Percentiles rank a stretch among this genome's conserved stretches.
phyloP scores from a whole-genome alignment of 306 rosid species.

The Rosa rugosa region DNA sequence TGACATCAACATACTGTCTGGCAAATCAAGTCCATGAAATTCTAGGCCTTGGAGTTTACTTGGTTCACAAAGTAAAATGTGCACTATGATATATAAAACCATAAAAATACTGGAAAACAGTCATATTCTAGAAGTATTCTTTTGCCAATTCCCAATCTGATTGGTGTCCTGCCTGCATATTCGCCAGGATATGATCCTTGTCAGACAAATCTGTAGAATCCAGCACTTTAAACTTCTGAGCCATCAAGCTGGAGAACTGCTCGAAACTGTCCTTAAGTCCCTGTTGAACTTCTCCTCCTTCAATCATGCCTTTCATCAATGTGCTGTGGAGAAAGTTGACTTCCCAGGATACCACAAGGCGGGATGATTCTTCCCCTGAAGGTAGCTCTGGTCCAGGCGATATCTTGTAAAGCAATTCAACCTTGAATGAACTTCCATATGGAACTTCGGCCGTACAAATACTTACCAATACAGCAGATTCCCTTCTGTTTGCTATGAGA shows the following conservation, averaged over 20 bases:
- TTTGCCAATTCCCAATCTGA: constrained; percentile 62
- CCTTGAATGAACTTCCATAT: constrained; percentile 63
- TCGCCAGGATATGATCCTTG: constrained; percentile 54
- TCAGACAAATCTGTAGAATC: constrained; percentile 38
- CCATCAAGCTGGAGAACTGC: constrained; percentile 48
- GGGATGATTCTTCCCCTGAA: constrained; percentile 57
- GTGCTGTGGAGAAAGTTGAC: constrained; percentile 68
- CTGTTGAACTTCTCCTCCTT: constrained; percentile 61
- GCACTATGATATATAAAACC: constrained; percentile 57
- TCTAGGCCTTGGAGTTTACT: constrained; percentile 62
- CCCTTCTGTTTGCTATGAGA: constrained; percentile 53
- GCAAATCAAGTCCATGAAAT: constrained; percentile 73
- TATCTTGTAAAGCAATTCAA: constrained; percentile 85
- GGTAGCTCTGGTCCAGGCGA: constrained; percentile 52
- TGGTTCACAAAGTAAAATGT: constrained; percentile 54
- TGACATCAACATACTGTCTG: constrained; percentile 81
- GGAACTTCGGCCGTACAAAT: constrained; percentile 87
- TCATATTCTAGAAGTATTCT: constrained; percentile 62
- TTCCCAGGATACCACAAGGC: constrained; percentile 69
- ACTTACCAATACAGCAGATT: constrained; percentile 50
- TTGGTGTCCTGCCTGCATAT: constrained; percentile 47
- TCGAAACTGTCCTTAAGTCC: constrained; percentile 75
- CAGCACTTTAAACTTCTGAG: constrained; percentile 45
- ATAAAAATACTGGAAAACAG: constrained; percentile 51
- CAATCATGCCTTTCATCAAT: constrained; percentile 81